These are phyloP conservation scores for Discostella stelligera DNA, from an alignment of 352 stramenopile species.

Conservation along the genomic window DNA sequence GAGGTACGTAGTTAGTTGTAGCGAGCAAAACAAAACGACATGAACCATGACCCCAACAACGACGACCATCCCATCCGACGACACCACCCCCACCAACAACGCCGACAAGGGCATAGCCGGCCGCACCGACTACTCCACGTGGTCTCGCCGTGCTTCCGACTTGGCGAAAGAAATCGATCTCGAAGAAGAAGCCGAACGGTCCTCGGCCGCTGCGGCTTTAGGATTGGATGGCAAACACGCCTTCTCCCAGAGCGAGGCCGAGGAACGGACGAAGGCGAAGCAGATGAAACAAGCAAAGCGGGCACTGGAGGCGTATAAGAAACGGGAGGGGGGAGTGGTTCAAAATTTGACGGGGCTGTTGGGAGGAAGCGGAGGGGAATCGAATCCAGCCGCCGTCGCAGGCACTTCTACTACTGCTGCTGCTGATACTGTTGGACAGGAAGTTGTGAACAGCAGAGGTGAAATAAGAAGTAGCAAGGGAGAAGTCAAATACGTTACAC, in stretches of 20 bases:
- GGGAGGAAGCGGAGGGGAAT: constrained; percentile 33
- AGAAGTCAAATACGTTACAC: constrained; percentile 62
- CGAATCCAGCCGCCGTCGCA: constrained; percentile 1
- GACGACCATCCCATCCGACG: constrained; percentile 1
- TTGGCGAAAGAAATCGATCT: constrained; percentile 58
- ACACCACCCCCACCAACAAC: background rate
- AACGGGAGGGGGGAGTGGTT: constrained; percentile 62
- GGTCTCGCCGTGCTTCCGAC: constrained; percentile 64
- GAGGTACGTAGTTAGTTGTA: too few species aligned
- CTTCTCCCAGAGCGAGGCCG: constrained; percentile 57
- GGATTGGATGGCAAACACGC: constrained; percentile 77
- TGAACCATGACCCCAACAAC: constrained; percentile 4
- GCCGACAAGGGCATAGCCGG: constrained; percentile 53
- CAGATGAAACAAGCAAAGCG: constrained; percentile 61
- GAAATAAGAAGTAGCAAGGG: constrained; percentile 9
- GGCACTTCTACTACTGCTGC: too few species aligned
- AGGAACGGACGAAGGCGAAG: constrained; percentile 69
- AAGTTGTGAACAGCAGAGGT: background rate
- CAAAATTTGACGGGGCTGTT: constrained; percentile 43
- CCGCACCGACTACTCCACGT: constrained; percentile 72
- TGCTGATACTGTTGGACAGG: background rate
- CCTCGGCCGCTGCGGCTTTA: constrained; percentile 40
- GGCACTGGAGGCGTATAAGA: constrained; percentile 67
- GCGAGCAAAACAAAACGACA: background rate
- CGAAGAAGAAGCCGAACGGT: constrained; percentile 58